Evolutionary conservation across 83 land plant genomes (phyloP), one percentile per base, ranked within the genome.

Genomic region (Diphasiastrum complanatum): DNA sequence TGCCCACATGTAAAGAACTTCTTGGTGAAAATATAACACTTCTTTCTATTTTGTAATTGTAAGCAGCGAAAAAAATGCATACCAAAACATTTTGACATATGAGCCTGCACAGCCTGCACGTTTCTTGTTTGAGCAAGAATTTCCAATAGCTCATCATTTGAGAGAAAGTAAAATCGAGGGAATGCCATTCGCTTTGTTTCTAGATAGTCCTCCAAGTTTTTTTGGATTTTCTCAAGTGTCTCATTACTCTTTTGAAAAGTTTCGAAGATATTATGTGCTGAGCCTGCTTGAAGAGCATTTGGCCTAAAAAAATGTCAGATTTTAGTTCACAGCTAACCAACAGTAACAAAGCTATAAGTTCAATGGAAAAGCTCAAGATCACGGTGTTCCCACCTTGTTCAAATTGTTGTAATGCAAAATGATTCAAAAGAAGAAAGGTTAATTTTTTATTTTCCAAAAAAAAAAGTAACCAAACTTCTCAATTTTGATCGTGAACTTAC

Each of bases 61-160:
- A 48, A 11, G 6, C 6, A 19, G 22, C 5, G 11, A 23, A 23
- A 12, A 10, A 49, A 33, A 1, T 10, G 36, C 29, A 3, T 58
- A 73, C 76, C 76, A 73, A 73, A 73, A 30, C 76, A 73, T 48
- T 73, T 73, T 0, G 76, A 73, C 76, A 73, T 73, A 33, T 73
- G 76, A 0, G 76, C 72, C 59, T 73, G 76, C 5, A 73, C 76
- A 12, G 71, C 76, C 60, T 73, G 76, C 5, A 66, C 76, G 32
- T 73, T 73, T 60, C 76, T 46, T 47, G 76, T 73, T 33, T 73
- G 76, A 4, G 76, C 71, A 28, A 73, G 65, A 37, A 73, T 73
- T 43, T 73, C 76, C 34, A 73, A 64, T 14, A 73, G 51, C 24
- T 73, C 76, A 66, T 73, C 76, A 16, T 73, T 73, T 12, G 76